Evolutionary conservation across 129 eudicot genomes (phyloP), one percentile per base, ranked within the genome.

Genomic region (Saposhnikovia divaricata): DNA sequence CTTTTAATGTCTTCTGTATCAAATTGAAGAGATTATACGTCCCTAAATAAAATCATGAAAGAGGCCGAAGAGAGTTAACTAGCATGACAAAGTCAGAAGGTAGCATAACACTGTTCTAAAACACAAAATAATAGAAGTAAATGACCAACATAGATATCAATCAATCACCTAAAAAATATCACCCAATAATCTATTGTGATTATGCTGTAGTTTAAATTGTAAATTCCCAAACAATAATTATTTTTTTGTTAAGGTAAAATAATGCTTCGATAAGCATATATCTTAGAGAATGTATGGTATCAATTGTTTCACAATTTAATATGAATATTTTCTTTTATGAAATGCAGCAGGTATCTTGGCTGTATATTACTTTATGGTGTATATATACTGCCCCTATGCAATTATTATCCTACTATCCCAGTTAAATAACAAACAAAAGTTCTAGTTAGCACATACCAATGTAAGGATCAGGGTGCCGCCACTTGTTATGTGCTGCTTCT

Each of bases 381-480:
- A 23, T 43, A 61, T 8, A 9, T 3, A n/a, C 8, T 3, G 72
- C 40, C 40, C 72, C 72, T 12, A 66, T 66, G 25, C 42, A 68
- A 63, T 63, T 25, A 68, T 13, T 19, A 68, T 68, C 43, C 23
- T 34, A 31, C 9, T 68, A 28, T 68, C 23, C 21, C 43, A 68
- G 9, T 68, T 34, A 3, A 68, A 1, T 31, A 31, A 31, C 4
- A 66, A 11, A 66, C 0, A 2, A 66, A 66, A 28, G 15, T 21
- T 43, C 6, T 9, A 19, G 21, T 15, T 9, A 75, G 47, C 25
- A 87, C 88, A 80, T 85, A 96, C 99, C 99, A 83, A 89, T 84
- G 80, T 96, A 96, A 78, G 99, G 99, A 84, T 96, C 99, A 77
- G 99, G 99, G 85, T 96, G 99, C 75, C 97, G 81, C 94, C 96